Evolutionary conservation across 495 filamentous ascomycete genomes (phyloP), one percentile per base, ranked within the genome.

Genomic region (Podospora bellae-mahoneyi): DNA sequence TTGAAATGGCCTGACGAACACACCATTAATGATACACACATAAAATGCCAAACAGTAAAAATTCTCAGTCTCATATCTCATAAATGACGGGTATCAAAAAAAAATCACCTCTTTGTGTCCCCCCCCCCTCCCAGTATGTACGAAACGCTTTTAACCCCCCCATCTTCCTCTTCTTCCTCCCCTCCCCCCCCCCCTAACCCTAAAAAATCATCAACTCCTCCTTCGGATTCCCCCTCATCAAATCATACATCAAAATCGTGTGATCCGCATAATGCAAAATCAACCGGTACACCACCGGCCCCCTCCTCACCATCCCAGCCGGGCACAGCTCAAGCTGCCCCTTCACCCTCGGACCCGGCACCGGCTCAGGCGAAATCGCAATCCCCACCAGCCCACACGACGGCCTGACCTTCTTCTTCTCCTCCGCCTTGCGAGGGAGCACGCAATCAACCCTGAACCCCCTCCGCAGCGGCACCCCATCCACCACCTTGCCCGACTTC

Each of bases 231-330:
- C 66, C n/a, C 56, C 70, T 69, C 53, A 56, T 64, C 64, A 97
- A 79, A 73, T 97, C 91, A 78, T 97, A 98, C 73, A 85, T 91
- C 75, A 97, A 78, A 18, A 97, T 84, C 0, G 86, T 87, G 69
- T 92, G 89, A 77, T 97, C 87, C 70, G 82, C 81, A 78, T 90
- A 98, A 32, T 88, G 84, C 71, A 97, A 78, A 67, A 97, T 79
- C 54, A 98, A 71, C 30, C 94, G 80, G 77, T 91, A 96, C 74
- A 78, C 78, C 19, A 32, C 30, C 27, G 76, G 66, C 34, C 39
- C 39, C 39, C 9, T 48, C 39, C 39, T 48, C 39, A 16, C 15
- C 39, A 48, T 13, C 39, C 39, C 39, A 10, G 39, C 77, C 80
- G 77, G 19, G 44, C 60, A 7, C 72, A 73, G 44, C 60, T 76